Base-by-base conservation (phyloP, 441 rosid species). In the Biscutella laevigata region DNA sequence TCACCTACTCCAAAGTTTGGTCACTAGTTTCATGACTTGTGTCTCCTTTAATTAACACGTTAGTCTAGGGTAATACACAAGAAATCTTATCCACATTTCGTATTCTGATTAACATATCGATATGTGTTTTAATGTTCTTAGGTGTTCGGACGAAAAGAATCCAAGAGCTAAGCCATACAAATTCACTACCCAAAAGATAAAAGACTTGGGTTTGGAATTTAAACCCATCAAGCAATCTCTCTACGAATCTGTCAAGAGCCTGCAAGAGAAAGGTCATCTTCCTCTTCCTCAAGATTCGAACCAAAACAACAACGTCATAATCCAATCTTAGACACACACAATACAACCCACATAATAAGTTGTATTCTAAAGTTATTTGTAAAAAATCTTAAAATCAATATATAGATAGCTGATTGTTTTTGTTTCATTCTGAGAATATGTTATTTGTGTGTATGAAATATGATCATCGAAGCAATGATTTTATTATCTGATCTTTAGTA, bases 71-170 rank as follows among this genome's bases (percentile, higher is more conserved):
- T 63, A 24, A 5, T 45, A 49, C 19, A 42, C 64, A 64, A 57
- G 64, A 50, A 42, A 42, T 21, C 27, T 3, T 50, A 21, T 48
- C 37, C 26, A 33, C 46, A 26, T 50, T 42, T 42, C 22, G 40
- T 66, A 41, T 11, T 13, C 19, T 43, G 22, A 15, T 44, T 59
- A 57, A 28, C 56, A 17, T 39, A 15, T 51, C 17, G 4, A n/a
- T 27, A 3, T 37, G 17, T 14, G 17, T 22, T 17, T 27, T 2
- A 6, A 28, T 32, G 22, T 34, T 25, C 13, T 20, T 61, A 85
- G 98, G 79, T 87, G 96, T 55, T 78, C 85, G 2, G 98, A 91
- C 61, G 90, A 91, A 75, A 79, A 67, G 71, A 83, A 83, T 52
- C 94, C 95, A 20, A 81, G 87, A 53, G 77, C 59, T 10, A 78